A percentile compares a stretch with the other conserved stretches of the same genome.
Evolutionary conservation across 2,329 filamentous ascomycete species (phyloP).

Genomic region (Pseudocercospora crystallina): DNA sequence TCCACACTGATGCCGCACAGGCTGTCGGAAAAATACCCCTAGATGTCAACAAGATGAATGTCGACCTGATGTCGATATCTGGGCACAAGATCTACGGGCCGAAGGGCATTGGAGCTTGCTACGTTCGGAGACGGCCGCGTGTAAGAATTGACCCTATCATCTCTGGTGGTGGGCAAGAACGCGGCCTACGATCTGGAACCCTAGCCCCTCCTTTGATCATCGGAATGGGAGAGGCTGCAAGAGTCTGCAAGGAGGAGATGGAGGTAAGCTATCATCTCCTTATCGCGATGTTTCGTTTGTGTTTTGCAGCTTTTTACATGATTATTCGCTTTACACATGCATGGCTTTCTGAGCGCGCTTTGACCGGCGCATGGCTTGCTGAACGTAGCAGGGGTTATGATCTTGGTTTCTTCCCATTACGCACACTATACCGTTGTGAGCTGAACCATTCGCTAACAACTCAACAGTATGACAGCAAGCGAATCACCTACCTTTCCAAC

Average conservation of each 20-base stretch:
- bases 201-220: conserved; percentile 84
- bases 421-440: background rate
- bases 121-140: conserved; percentile 85
- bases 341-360: conserved; percentile 81
- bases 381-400: conserved; percentile 68
- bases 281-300: conserved; percentile 13
- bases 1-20: conserved; percentile 95
- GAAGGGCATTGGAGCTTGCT: conserved; percentile 95
- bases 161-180: conserved; percentile 91
- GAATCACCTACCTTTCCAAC: conserved; percentile 79
- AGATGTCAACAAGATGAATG: conserved; percentile 96
- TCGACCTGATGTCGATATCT: conserved; percentile 98
- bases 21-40: conserved; percentile 98
- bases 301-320: conserved; percentile 45
- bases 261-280: conserved; percentile 60
- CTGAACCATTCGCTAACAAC: conserved; percentile 26
- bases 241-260: conserved; percentile 87
- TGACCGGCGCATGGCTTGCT: conserved; percentile 53
- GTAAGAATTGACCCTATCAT: conserved; percentile 96
- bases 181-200: conserved; percentile 91
- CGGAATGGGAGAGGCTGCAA: conserved; percentile 93
- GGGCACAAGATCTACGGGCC: conserved; percentile 98
- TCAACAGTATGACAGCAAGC: conserved; percentile 81
- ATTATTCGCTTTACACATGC: conserved; percentile 85
- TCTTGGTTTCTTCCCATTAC: conserved; percentile 1